Evolutionary conservation across 164 flowering plant species (phyloP).

Genomic region (Buxus sempervirens): DNA sequence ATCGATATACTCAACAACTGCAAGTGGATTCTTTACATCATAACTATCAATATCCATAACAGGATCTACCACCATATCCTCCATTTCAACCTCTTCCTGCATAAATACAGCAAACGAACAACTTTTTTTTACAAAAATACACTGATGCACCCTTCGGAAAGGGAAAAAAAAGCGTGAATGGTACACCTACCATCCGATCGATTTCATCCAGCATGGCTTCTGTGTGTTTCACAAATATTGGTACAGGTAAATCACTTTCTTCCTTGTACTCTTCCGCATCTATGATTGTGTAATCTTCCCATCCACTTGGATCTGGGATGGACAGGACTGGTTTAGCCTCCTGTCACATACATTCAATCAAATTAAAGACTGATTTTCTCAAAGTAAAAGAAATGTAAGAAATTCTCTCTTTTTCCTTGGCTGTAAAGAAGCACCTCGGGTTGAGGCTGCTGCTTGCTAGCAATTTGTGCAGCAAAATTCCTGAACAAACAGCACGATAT

Average conservation of each 20-base stretch:
- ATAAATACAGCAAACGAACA: neutral
- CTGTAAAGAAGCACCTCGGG: conserved; percentile 28
- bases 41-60: conserved; percentile 47
- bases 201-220: conserved; percentile 74
- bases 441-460: conserved; percentile 34
- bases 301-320: conserved; percentile 16
- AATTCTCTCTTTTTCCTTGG: too few species aligned
- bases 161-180: neutral
- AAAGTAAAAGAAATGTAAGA: neutral
- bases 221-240: conserved; percentile 65
- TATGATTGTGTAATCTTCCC: conserved; percentile 37
- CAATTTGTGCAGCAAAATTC: conserved; percentile 73
- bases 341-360: conserved; percentile 28
- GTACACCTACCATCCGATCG: conserved; percentile 51
- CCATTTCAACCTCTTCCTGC: conserved; percentile 58
- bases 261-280: conserved; percentile 45
- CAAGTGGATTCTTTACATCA: conserved; percentile 57
- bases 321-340: conserved; percentile 27
- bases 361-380: neutral
- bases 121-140: too few species aligned
- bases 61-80: conserved; percentile 42
- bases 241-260: conserved; percentile 32
- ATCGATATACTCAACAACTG: conserved; percentile 79
- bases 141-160: too few species aligned
- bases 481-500: conserved; percentile 31